Base-by-base conservation (phyloP, 2,329 filamentous ascomycete genomes). In the Microcyclospora tardicrescens region DNA sequence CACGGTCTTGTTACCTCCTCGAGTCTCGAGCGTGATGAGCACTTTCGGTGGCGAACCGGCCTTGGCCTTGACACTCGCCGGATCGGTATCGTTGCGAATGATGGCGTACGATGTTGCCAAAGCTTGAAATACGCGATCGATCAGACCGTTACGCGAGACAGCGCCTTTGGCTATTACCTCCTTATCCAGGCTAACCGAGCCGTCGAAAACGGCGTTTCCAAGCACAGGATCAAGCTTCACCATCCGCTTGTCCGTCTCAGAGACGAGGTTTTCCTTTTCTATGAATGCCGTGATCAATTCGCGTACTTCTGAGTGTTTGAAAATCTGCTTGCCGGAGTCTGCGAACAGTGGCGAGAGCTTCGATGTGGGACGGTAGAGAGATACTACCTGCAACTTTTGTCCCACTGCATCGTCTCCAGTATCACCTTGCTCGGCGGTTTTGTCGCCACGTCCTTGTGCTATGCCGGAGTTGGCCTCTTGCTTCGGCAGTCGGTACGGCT, bases 1-100 rank as follows among this genome's bases (percentile, higher is more conserved):
- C 2, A 77, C 73, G 2, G 71, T 75, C 58, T 81, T 81, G 40
- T 75, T 76, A 6, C 77, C 76, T 14, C 69, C 73, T n/a, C 77
- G 69, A 13, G 73, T 77, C 52, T 81, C 77, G 8, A 81, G 60
- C 0, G 65, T 66, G 36, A 82, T 67, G 12, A 65, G 65, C 19
- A 77, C 65, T 46, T 77, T 78, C 0, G 78, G 77, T 5, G 74
- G 62, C 1, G 68, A 55, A 1, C 78, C 78, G 2, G 74, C 63
- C 53, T 74, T 78, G 1, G 75, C 71, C 53, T 79, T 81, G n/a
- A 66, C 59, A 11, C 61, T 57, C 6, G 54, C 47, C 3, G 62
- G 44, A 11, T 58, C 52, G 13, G 64, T 61, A 16, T 62, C 56
- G 38, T 68, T 67, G 14, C 67, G 65, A 2, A 78, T 59, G 34